phyloP scores from a whole-genome alignment of 2,329 filamentous ascomycete genomes.

The Microdochium trichocladiopsis region DNA sequence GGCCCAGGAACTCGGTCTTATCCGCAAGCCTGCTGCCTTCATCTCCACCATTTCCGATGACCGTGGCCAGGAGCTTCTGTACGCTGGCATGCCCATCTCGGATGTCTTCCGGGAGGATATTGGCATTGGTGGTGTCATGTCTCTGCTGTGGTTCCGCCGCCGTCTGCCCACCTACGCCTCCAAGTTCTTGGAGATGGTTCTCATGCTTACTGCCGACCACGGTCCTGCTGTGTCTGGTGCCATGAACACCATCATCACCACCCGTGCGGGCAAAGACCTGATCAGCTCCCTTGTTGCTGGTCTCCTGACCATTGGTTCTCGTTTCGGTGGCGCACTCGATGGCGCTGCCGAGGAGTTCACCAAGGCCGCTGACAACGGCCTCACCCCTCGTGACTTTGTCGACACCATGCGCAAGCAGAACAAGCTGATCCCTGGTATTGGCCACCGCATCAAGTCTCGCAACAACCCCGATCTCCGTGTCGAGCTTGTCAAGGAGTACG shows the following conservation, averaged over 20 bases:
- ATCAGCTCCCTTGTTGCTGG: slow-evolving; percentile 93
- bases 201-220: slow-evolving; percentile 99
- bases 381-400: slow-evolving; percentile 97
- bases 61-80: slow-evolving; percentile 97
- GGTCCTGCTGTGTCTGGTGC: slow-evolving; percentile 97
- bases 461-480: slow-evolving; percentile 99
- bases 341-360: slow-evolving; percentile 98
- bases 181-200: slow-evolving; percentile 99
- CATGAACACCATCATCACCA: slow-evolving; percentile 99
- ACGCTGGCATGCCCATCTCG: slow-evolving; percentile 99
- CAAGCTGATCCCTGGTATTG: slow-evolving; percentile 99
- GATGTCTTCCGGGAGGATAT: slow-evolving; percentile 99
- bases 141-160: slow-evolving; percentile 98
- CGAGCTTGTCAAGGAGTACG: slow-evolving; percentile 98
- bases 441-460: slow-evolving; percentile 98
- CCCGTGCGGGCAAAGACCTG: slow-evolving; percentile 96
- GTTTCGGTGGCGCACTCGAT: slow-evolving; percentile 97
- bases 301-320: slow-evolving; percentile 95
- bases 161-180: slow-evolving; percentile 92
- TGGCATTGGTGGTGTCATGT: slow-evolving; percentile 99
- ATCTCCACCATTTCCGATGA: slow-evolving; percentile 99
- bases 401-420: slow-evolving; percentile 99
- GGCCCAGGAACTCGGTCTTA: slow-evolving; percentile 98
- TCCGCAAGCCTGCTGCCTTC: slow-evolving; percentile 99
- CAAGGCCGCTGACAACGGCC: slow-evolving; percentile 95